Percentiles rank a stretch among this genome's conserved stretches.
phyloP scores from a whole-genome alignment of 495 filamentous ascomycete species.

The Xylaria telfairii region DNA sequence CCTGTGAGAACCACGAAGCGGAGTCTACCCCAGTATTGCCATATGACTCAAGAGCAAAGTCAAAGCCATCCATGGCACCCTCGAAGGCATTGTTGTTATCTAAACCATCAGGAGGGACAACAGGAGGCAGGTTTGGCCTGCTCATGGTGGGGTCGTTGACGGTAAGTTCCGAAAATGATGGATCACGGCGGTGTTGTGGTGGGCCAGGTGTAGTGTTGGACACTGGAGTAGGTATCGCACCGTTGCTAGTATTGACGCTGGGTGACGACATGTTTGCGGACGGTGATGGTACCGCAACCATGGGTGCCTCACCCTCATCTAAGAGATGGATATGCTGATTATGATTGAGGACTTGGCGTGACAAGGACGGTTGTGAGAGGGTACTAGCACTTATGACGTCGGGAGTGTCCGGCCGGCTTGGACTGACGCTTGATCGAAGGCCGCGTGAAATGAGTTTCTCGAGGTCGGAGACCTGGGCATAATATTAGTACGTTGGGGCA shows the following conservation, averaged over 20 bases:
- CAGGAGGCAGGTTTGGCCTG: constrained; percentile 32
- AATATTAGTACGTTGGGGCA: neutral
- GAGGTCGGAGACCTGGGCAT: constrained; percentile 50
- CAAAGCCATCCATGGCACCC: constrained; percentile 44
- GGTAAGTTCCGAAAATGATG: constrained; percentile 31
- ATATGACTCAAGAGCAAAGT: constrained; percentile 42
- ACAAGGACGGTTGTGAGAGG: constrained; percentile 28
- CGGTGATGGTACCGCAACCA: constrained; percentile 34
- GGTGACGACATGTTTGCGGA: constrained; percentile 35
- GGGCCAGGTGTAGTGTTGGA: constrained; percentile 29
- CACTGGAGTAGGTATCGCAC: constrained; percentile 36
- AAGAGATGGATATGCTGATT: constrained; percentile 37
- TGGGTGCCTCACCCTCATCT: constrained; percentile 36
- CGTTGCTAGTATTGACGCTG: constrained; percentile 17
- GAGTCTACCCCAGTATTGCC: constrained; percentile 40
- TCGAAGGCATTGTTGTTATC: constrained; percentile 47
- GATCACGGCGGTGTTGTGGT: constrained; percentile 31
- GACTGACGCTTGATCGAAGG: constrained; percentile 28
- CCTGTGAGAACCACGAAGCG: constrained; percentile 40
- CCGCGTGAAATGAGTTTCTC: constrained; percentile 51
- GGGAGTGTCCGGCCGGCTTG: constrained; percentile 30
- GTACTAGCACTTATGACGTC: constrained; percentile 27
- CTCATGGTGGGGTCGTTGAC: constrained; percentile 33
- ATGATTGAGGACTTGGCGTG: constrained; percentile 29
- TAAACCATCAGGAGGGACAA: constrained; percentile 35